These are phyloP conservation scores for Cystofilobasidium macerans DNA, from an alignment of 768 basidiomycete genomes.

Conservation along the genomic window DNA sequence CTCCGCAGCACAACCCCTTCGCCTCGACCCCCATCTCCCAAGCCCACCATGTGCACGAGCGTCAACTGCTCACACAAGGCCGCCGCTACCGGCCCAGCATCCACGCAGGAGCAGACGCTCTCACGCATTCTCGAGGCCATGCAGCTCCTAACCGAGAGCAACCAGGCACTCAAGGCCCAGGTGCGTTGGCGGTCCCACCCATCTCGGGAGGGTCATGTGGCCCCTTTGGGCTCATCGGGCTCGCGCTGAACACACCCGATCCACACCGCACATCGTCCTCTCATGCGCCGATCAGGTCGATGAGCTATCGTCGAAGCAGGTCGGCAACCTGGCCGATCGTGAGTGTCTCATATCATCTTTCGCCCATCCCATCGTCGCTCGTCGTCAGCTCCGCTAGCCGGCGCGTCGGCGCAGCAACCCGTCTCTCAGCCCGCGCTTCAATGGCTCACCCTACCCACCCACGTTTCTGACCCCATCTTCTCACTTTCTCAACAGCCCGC, in stretches of 20 bases:
- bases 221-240: background rate
- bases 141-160: constrained; percentile 57
- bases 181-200: constrained; percentile 39
- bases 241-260: constrained; percentile 39
- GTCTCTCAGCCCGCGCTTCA: no score
- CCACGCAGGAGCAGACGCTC: constrained; percentile 57
- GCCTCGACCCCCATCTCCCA: background rate
- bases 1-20: background rate
- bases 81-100: constrained; percentile 13
- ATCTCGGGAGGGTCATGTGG: constrained; percentile 25
- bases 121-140: constrained; percentile 64
- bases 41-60: background rate
- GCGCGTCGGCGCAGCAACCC: no score
- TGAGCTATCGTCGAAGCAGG: constrained; percentile 7
- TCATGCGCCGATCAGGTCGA: constrained; percentile 21
- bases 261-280: constrained; percentile 9
- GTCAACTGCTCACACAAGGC: background rate
- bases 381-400: background rate
- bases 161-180: constrained; percentile 69
- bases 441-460: no score
- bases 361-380: background rate
- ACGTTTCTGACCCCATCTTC: background rate
- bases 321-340: constrained; percentile 11
- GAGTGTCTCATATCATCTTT: background rate
- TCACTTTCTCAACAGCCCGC: background rate